phyloP scores from a whole-genome alignment of 805 yeast species.

The Zygosaccharomyces kombuchaensis region DNA sequence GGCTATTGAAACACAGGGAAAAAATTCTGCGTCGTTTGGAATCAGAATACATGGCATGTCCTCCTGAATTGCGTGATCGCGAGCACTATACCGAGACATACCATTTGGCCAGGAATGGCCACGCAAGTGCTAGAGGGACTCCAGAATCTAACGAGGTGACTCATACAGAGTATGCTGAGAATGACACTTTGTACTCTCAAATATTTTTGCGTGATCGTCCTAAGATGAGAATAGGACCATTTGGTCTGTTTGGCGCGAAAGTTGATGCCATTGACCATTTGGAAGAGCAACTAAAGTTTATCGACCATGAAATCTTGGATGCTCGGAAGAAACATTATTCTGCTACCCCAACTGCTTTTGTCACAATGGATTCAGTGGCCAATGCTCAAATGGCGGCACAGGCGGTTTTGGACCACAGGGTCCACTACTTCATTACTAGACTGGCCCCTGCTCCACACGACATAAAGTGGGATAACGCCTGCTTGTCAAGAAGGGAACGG shows the following conservation, averaged over 20 bases:
- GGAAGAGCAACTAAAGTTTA: constrained; percentile 58
- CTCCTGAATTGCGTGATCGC: constrained; percentile 23
- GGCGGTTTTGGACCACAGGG: constrained; percentile 86
- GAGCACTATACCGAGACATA: constrained; percentile 26
- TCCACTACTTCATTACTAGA: constrained; percentile 72
- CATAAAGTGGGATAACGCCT: constrained; percentile 86
- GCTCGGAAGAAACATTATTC: constrained; percentile 68
- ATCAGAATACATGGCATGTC: constrained; percentile 38
- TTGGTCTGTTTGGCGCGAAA: constrained; percentile 59
- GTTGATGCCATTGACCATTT: constrained; percentile 81
- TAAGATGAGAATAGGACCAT: constrained; percentile 50
- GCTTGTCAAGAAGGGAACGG: constrained; percentile 71
- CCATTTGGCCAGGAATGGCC: constrained; percentile 15
- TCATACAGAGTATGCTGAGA: constrained; percentile 10
- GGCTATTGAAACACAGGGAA: constrained; percentile 56
- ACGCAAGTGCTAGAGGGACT: constrained; percentile 1
- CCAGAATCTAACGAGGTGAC: constrained; percentile 3
- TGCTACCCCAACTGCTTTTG: constrained; percentile 86
- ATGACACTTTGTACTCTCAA: constrained; percentile 25
- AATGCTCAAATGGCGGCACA: constrained; percentile 97
- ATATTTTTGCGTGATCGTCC: constrained; percentile 50
- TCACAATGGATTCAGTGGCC: constrained; percentile 92
- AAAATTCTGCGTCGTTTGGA: constrained; percentile 56
- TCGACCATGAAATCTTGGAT: constrained; percentile 64
- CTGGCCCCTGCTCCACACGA: constrained; percentile 97